Base-by-base conservation (phyloP, 192 early-diverging fungal species). In the Dissophora globulifera region DNA sequence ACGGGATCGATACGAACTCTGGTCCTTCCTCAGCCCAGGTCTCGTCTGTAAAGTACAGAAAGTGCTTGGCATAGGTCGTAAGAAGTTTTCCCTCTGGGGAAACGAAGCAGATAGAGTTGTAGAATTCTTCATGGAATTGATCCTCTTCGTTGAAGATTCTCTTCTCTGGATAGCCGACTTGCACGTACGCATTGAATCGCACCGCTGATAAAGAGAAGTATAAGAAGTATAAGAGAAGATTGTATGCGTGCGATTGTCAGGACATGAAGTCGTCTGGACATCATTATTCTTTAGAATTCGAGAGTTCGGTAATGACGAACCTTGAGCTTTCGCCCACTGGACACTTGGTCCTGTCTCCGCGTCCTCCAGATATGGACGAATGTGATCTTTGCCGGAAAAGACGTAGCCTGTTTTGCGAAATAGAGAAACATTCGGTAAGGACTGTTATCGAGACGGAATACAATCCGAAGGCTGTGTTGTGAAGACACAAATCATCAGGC, bases 1-100 rank as follows among this genome's bases (percentile, higher is more conserved):
- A 64, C 15, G 87, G 61, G 27, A 86, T 65, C 8, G 81, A 79
- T 31, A 55, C 40, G 53, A 94, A 94, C 26, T 75, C 85, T 22
- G 78, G 71, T 3, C 93, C 93, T 69, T 86, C 86, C 22, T 76
- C 60, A 3, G 93, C 93, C 93, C 93, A 95, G 17, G 45, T 69
- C 61, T 92, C 92, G 61, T 95, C 93, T 0, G 80, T 83, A 49
- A 86, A 78, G 62, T 83, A 94, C 32, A 95, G 65, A 69, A 90
- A 89, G 17, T 82, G 61, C 33, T 94, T 95, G 42, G 89, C 83
- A 71, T 95, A 95, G 0, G 86, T 85, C 4, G 49, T 50, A 6
- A 93, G 60, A 11, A 90, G 40, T 1, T 69, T 38, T 1, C 84
- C 85, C 9, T 75, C 16, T 4, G 79, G 85, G n/a, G 81, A 63